Conservation (phyloP, 2,329 filamentous ascomycete genomes). For the Sporothrix pallida region DNA sequence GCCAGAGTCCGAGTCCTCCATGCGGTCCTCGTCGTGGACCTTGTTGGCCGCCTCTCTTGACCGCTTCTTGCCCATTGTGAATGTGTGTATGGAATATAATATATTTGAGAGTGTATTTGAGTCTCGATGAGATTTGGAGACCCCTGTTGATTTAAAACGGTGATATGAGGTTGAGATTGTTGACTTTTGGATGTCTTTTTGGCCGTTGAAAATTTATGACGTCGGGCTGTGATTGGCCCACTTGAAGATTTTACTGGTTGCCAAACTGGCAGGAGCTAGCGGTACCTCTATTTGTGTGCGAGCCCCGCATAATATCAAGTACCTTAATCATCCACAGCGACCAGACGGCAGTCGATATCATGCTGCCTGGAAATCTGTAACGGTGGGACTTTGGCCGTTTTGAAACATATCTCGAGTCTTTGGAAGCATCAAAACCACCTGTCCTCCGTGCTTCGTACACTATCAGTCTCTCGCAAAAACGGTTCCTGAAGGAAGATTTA, state of each 20-base stretch:
- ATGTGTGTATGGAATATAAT: neutral
- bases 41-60: conserved; percentile 46
- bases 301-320: neutral
- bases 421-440: no score
- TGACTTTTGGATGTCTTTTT: conserved; percentile 15
- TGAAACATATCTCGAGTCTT: no score
- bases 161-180: neutral
- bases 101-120: neutral
- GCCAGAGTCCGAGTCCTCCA: conserved; percentile 58
- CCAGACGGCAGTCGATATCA: neutral
- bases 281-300: neutral
- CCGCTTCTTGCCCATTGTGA: conserved; percentile 47
- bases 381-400: no score
- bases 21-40: conserved; percentile 42
- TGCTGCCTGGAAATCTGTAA: neutral
- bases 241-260: neutral
- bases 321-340: neutral
- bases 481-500: no score
- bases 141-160: neutral
- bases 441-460: no score
- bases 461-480: no score
- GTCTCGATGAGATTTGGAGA: neutral
- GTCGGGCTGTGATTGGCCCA: conserved; percentile 33
- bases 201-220: conserved; percentile 35
- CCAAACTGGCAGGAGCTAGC: neutral